These are phyloP conservation scores for Apiotrichum sp. DNA, from an alignment of 1,284 basidiomycete genomes.

Conservation along the genomic window DNA sequence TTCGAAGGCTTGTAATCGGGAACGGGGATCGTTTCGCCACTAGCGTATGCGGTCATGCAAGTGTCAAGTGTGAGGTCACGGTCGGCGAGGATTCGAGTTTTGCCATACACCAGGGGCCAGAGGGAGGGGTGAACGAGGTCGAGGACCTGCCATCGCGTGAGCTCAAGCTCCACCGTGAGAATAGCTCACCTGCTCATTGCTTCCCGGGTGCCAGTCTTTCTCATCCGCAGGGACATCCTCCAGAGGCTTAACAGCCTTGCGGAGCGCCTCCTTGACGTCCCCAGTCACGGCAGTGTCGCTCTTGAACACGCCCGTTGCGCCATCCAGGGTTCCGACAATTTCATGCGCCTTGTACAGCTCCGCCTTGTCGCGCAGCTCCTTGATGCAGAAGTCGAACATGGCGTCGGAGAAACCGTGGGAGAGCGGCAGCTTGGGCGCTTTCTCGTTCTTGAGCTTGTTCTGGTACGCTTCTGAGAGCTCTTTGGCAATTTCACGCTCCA, in stretches of 20 bases:
- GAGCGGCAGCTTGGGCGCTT: neutral
- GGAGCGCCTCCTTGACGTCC: neutral
- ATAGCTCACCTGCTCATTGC: neutral
- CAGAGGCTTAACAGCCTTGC: neutral
- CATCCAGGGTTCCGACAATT: neutral
- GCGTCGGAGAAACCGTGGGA: neutral
- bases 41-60: neutral
- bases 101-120: conserved; percentile 5
- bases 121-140: conserved; percentile 6
- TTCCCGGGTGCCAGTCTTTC: neutral
- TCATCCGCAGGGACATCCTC: neutral
- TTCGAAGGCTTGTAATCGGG: neutral
- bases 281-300: neutral
- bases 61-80: neutral
- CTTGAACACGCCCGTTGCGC: conserved; percentile 1
- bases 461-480: too few species aligned
- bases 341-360: neutral
- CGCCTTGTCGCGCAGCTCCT: conserved; percentile 3
- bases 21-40: neutral
- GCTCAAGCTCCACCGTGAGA: too few species aligned
- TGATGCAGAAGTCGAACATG: conserved; percentile 3
- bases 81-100: neutral
- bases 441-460: too few species aligned
- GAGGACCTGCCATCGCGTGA: neutral
- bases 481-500: neutral